Base-by-base conservation (phyloP, 1,284 basidiomycete genomes). In the Cutaneotrichosporon spelunceum region DNA sequence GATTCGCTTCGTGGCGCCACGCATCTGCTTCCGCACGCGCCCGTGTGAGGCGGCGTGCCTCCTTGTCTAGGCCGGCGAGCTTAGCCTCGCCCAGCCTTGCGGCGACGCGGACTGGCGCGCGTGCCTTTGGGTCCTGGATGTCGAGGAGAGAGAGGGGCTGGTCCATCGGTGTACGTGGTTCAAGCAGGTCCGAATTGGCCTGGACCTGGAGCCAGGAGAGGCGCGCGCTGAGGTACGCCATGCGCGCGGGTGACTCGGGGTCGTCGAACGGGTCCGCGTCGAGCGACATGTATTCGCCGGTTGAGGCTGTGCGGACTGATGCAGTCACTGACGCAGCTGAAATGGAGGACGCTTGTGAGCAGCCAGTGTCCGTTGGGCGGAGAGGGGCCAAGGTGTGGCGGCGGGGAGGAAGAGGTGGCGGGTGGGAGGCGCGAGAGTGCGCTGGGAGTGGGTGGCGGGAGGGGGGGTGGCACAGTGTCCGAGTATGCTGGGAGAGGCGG, bases 251-350 rank as follows among this genome's bases (percentile, higher is more conserved):
- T 3, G 33, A 39, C 52, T 53, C 52, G 33, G 52, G 34, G 52
- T 53, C 52, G 34, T 53, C 52, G 52, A 39, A 53, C 2, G 52
- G 52, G 34, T 53, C 52, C 34, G 52, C 23, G 34, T 53, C 52
- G 14, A 53, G 52, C 4, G 33, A 39, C 52, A 53, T 53, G 52
- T 53, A 53, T 14, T 53, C 52, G 23, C n/a, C 21, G 23, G 48
- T 50, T 6, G 48, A 50, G 9, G 27, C 14, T 7, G 24, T 27
- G 11, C 4, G 19, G 45, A 27, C 45, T 4, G 48, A 27, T 2
- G 27, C 48, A 6, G 48, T 16, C 13, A 19, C 14, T 14, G 47
- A 49, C 13, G 13, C 36, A 6, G 36, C 36, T 4, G 44, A 45
- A 26, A 49, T 8, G 10, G 24, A 26, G 48, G 4, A 8, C 9